Base-by-base conservation (phyloP, 2,329 filamentous ascomycete species). In the Sclerotinia trifoliorum region DNA sequence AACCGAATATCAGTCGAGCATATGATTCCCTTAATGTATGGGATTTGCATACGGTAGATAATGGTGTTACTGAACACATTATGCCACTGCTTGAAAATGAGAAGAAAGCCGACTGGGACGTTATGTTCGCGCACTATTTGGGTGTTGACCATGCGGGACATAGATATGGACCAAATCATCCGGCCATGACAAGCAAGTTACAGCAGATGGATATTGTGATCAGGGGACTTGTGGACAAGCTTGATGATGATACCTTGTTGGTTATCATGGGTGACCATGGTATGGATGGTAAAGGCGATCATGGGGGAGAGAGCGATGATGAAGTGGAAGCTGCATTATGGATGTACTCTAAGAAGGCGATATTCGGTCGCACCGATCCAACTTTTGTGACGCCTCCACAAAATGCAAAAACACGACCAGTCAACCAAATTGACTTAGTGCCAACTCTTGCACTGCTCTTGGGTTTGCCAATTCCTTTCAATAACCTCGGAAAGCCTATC, bases 261-360 rank as follows among this genome's bases (percentile, higher is more conserved):
- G 88, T 99, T 26, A 91, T 99, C 19, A 96, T 99, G 93, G 95
- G 95, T n/a, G 95, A 99, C 78, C 95, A 99, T 77, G 95, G 95
- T 15, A 99, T 99, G 95, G 95, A 99, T 78, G 83, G 86, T 70
- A 98, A 99, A 81, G 95, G 95, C 24, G 95, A 99, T 73, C 95
- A 99, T 77, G 95, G 95, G n/a, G 95, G 95, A 66, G 95, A 99
- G 81, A 97, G 94, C 44, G 92, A 97, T 73, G 93, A 98, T 72
- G 95, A 99, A 78, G 87, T 99, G 8, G 89, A 99, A 79, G 93
- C 95, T 67, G 93, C 95, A 2, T 80, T 99, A 58, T 99, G 95
- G 94, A 96, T 99, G 93, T 99, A 98, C 78, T 96, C 95, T 1
- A 96, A 94, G 79, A 89, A 87, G 73, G 88, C 88, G 0, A 79